A percentile compares a stretch with the other conserved stretches of the same genome.
phyloP scores from a whole-genome alignment of 306 rosid genomes.

The Morella rubra region DNA sequence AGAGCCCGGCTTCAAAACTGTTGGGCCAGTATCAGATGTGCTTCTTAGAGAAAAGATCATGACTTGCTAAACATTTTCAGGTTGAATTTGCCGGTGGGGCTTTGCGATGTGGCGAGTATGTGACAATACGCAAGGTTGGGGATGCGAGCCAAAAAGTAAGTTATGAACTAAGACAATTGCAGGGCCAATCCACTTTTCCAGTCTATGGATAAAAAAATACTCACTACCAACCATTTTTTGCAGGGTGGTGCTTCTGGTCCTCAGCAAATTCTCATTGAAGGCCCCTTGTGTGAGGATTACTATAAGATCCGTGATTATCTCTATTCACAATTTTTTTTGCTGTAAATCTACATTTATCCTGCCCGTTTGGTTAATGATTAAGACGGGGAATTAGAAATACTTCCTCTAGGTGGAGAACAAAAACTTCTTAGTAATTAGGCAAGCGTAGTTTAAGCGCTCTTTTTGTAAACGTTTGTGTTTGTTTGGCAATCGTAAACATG shows the following conservation, averaged over 20 bases:
- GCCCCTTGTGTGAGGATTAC: slow-evolving; percentile 86
- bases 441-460: neutral
- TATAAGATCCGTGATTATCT: slow-evolving; percentile 79
- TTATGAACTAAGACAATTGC: neutral
- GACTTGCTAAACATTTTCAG: slow-evolving; percentile 32
- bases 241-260: slow-evolving; percentile 88
- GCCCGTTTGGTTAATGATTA: neutral
- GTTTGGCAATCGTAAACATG: neutral
- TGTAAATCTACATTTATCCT: slow-evolving; percentile 34
- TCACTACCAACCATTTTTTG: slow-evolving; percentile 1
- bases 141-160: slow-evolving; percentile 84
- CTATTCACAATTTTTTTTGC: slow-evolving; percentile 81
- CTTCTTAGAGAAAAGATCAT: slow-evolving; percentile 13
- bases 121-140: slow-evolving; percentile 86
- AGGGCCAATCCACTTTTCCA: neutral
- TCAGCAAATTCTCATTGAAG: slow-evolving; percentile 89
- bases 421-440: neutral
- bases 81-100: slow-evolving; percentile 89
- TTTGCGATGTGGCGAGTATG: slow-evolving; percentile 88
- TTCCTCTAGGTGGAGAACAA: neutral
- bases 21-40: neutral
- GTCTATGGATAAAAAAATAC: slow-evolving; percentile 22
- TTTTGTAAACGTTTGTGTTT: neutral
- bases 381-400: neutral
- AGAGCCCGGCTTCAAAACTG: slow-evolving; percentile 12